A percentile compares a stretch with the other conserved stretches of the same genome.
These are phyloP conservation scores for Magnaporthiopsis rhizophila DNA, from an alignment of 2,329 filamentous ascomycete species.

Conservation along the genomic window DNA sequence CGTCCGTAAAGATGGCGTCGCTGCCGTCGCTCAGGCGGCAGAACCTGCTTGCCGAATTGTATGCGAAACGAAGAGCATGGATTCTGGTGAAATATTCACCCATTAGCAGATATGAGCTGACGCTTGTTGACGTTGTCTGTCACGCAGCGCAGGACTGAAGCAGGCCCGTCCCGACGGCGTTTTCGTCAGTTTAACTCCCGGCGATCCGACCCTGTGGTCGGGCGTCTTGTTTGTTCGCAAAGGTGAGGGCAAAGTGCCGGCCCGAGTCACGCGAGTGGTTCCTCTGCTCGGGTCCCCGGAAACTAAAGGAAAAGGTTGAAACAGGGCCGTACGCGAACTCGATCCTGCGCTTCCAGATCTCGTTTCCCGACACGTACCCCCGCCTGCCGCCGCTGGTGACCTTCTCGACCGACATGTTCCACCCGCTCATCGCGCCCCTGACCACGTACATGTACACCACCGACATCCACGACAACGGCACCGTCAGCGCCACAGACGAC, in stretches of 20 bases:
- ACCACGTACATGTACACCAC: conserved; percentile 94
- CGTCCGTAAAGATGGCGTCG: conserved; percentile 32
- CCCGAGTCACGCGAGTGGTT: background rate
- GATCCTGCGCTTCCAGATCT: conserved; percentile 82
- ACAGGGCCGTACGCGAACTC: conserved; percentile 82
- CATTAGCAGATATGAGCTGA: conserved; percentile 5
- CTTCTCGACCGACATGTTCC: conserved; percentile 88
- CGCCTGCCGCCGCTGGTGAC: conserved; percentile 72
- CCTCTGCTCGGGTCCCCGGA: background rate
- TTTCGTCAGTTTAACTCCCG: conserved; percentile 76
- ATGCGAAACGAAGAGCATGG: conserved; percentile 24
- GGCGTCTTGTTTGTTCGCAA: conserved; percentile 87
- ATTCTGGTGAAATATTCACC: background rate
- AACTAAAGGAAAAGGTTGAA: background rate
- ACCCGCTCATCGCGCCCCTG: conserved; percentile 83
- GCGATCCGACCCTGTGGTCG: conserved; percentile 75
- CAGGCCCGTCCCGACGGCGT: conserved; percentile 78
- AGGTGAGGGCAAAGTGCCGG: conserved; percentile 43
- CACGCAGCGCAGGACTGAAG: conserved; percentile 64
- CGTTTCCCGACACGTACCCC: conserved; percentile 77
- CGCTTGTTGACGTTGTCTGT: conserved; percentile 19
- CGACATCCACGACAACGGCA: conserved; percentile 64
- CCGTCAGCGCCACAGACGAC: conserved; percentile 75
- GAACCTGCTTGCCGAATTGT: conserved; percentile 78
- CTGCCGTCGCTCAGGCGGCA: conserved; percentile 59